phyloP scores from a whole-genome alignment of 345 rosid genomes.

The Pseudoturritis turrita region DNA sequence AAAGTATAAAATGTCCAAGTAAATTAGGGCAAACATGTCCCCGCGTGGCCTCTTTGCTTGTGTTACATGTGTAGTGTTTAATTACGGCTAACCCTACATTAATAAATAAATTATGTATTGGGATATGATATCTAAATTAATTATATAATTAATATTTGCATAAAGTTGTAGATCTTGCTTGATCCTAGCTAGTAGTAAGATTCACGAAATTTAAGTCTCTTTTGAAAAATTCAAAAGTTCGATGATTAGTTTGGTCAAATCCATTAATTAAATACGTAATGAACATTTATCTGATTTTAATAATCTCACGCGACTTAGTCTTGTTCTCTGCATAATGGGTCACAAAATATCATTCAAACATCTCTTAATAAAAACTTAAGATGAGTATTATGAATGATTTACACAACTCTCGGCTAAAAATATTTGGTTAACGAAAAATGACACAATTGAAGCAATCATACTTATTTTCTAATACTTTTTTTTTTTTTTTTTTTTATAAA shows the following conservation, averaged over 20 bases:
- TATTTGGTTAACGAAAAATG: background rate
- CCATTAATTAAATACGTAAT: background rate
- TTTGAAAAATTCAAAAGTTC: conserved; percentile 12
- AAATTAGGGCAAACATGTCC: conserved; percentile 23
- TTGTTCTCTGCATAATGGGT: conserved; percentile 9
- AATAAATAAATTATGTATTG: conserved; percentile 7
- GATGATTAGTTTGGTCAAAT: conserved; percentile 18
- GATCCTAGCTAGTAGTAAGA: conserved; percentile 26
- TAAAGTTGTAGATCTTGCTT: conserved; percentile 19
- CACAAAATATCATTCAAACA: background rate
- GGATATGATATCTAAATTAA: conserved; percentile 10
- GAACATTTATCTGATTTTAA: background rate
- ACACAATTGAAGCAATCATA: background rate
- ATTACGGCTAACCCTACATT: conserved; percentile 26
- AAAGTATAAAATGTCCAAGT: conserved; percentile 10
- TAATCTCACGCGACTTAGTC: conserved; percentile 15
- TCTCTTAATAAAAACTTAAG: too few relatives aligned
- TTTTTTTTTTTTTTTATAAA: too few relatives aligned
- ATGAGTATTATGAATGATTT: too few relatives aligned
- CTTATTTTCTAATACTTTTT: too few relatives aligned
- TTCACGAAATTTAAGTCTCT: conserved; percentile 20
- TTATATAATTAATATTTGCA: background rate
- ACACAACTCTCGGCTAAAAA: background rate
- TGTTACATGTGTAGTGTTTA: conserved; percentile 26
- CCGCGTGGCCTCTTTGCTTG: conserved; percentile 17